Conservation (phyloP, 306 rosid species). For the Inga laurina region DNA sequence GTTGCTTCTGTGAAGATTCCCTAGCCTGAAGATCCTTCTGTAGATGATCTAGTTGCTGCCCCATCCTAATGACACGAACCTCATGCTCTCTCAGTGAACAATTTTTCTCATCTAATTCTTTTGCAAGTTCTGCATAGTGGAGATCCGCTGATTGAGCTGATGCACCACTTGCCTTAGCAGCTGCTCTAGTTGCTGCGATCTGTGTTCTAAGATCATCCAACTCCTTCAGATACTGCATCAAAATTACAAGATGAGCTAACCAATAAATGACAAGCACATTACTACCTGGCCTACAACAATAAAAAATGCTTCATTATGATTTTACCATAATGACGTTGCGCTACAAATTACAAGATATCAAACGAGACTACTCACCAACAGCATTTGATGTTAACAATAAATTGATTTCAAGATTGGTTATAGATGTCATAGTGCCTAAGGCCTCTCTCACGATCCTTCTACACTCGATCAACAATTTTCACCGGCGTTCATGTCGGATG, state of each 20-base stretch:
- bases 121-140: constrained; percentile 66
- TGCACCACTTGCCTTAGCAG: constrained; percentile 82
- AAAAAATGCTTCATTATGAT: not conserved
- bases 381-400: constrained; percentile 7
- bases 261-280: constrained; percentile 6
- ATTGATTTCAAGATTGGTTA: not conserved
- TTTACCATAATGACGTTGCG: not conserved
- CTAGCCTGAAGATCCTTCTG: constrained; percentile 82
- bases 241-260: constrained; percentile 16
- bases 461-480: constrained; percentile 13
- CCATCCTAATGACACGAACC: constrained; percentile 64
- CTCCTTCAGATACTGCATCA: constrained; percentile 70
- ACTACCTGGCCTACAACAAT: not conserved
- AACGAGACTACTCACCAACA: not conserved
- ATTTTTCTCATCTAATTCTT: constrained; percentile 76
- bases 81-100: constrained; percentile 73
- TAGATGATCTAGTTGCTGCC: constrained; percentile 74
- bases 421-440: not conserved
- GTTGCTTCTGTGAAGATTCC: constrained; percentile 88
- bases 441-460: not conserved
- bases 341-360: constrained; percentile 12
- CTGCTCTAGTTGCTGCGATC: constrained; percentile 68
- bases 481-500: constrained; percentile 4
- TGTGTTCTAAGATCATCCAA: constrained; percentile 72
- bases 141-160: constrained; percentile 79